Percentiles rank a stretch among this genome's conserved stretches.
These are phyloP conservation scores for Medicago ruthenica DNA, from an alignment of 306 rosid genomes.

Conservation along the genomic window DNA sequence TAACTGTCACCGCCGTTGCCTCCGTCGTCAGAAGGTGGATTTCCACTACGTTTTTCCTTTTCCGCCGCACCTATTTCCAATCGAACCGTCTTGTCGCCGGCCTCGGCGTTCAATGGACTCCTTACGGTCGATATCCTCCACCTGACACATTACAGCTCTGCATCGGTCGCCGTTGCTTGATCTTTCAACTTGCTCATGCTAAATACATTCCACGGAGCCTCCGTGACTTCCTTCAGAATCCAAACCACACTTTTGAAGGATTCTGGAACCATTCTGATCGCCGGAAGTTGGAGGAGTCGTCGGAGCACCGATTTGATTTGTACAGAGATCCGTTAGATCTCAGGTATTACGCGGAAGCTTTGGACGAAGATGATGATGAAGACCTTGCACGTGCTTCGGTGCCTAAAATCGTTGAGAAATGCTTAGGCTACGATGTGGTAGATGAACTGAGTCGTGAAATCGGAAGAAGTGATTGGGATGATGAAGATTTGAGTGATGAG, in stretches of 20 bases:
- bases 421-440: constrained; percentile 23
- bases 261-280: constrained; percentile 47
- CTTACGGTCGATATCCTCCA: constrained; percentile 12
- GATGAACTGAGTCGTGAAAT: constrained; percentile 5
- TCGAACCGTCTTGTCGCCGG: constrained; percentile 44
- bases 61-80: not conserved
- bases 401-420: constrained; percentile 17
- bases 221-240: constrained; percentile 35
- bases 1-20: constrained; percentile 41
- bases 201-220: constrained; percentile 16
- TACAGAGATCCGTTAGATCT: constrained; percentile 41
- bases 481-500: not conserved
- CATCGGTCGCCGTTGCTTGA: constrained; percentile 51
- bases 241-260: constrained; percentile 42
- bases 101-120: constrained; percentile 62
- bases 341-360: not conserved
- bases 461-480: constrained; percentile 43
- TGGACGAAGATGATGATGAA: not conserved
- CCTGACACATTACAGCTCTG: constrained; percentile 52
- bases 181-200: constrained; percentile 41
- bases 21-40: constrained; percentile 44
- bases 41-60: not conserved
- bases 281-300: not conserved
- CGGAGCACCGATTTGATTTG: not conserved
- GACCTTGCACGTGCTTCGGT: not conserved